Percentiles rank a stretch among this genome's conserved stretches.
phyloP scores from a whole-genome alignment of 2,329 filamentous ascomycete species.

The Pestalotiopsis sp. region DNA sequence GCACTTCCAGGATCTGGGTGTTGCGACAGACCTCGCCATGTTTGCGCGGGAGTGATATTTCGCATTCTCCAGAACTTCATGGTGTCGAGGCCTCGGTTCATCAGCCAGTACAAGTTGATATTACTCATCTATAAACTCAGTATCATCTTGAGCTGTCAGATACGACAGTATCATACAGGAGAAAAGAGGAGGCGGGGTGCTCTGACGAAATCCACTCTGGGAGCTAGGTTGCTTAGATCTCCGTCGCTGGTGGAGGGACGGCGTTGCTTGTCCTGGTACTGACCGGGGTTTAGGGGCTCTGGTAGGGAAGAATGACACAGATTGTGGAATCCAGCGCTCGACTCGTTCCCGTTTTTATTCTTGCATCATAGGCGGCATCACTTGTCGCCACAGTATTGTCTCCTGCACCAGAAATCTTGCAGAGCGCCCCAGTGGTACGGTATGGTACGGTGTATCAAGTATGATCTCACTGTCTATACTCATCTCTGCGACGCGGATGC shows the following conservation, averaged over 20 bases:
- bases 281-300: not conserved
- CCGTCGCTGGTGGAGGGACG: not conserved
- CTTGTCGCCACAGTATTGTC: not conserved
- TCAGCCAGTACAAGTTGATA: not conserved
- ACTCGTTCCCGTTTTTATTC: not conserved
- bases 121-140: not conserved
- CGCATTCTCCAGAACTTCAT: not conserved
- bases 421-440: not conserved
- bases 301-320: constrained; percentile 5
- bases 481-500: not conserved
- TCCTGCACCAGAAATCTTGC: not conserved
- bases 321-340: not conserved
- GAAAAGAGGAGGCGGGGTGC: not conserved
- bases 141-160: not conserved
- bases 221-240: constrained; percentile 8
- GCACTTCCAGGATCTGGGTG: not conserved
- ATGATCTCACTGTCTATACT: not conserved
- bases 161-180: not conserved
- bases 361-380: not conserved
- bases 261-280: not conserved
- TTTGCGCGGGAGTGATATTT: not conserved
- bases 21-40: not conserved
- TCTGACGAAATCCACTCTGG: constrained; percentile 8
- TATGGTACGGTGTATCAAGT: not conserved
- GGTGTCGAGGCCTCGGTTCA: not conserved